Percentiles rank a stretch among this genome's conserved stretches.
These are phyloP conservation scores for Fremontodendron californicum DNA, from an alignment of 345 rosid species.

Conservation along the genomic window DNA sequence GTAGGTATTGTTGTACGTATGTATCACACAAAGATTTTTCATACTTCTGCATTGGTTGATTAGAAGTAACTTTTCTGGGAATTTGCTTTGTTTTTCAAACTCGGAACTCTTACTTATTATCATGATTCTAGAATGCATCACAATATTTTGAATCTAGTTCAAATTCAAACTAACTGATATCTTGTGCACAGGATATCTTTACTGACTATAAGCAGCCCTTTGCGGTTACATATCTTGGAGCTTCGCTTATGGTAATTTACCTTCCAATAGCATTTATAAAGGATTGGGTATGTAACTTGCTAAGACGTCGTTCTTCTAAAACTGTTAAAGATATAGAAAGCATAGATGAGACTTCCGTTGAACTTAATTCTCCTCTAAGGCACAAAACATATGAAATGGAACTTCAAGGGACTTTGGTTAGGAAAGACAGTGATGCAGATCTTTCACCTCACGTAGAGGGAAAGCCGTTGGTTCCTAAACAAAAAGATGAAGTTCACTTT, in stretches of 20 bases:
- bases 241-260: constrained; percentile 95
- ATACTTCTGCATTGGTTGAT: not conserved
- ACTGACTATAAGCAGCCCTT: constrained; percentile 90
- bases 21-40: not conserved
- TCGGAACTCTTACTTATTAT: not conserved
- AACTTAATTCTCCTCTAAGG: constrained; percentile 51
- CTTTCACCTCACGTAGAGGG: constrained; percentile 56
- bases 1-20: not conserved
- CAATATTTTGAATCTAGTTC: not conserved
- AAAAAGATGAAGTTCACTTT: constrained; percentile 48
- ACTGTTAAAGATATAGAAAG: constrained; percentile 40
- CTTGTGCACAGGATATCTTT: constrained; percentile 71
- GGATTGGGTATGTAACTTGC: constrained; percentile 69
- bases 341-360: constrained; percentile 46
- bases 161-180: constrained; percentile 9
- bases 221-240: constrained; percentile 98
- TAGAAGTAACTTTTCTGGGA: not conserved
- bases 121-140: not conserved
- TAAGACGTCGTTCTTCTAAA: constrained; percentile 46
- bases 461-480: constrained; percentile 55
- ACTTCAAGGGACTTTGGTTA: constrained; percentile 57
- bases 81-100: not conserved
- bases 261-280: constrained; percentile 86
- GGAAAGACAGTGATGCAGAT: constrained; percentile 72
- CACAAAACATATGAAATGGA: constrained; percentile 69